phyloP scores from a whole-genome alignment of 2,329 filamentous ascomycete genomes.

The Shiraia bambusicola region DNA sequence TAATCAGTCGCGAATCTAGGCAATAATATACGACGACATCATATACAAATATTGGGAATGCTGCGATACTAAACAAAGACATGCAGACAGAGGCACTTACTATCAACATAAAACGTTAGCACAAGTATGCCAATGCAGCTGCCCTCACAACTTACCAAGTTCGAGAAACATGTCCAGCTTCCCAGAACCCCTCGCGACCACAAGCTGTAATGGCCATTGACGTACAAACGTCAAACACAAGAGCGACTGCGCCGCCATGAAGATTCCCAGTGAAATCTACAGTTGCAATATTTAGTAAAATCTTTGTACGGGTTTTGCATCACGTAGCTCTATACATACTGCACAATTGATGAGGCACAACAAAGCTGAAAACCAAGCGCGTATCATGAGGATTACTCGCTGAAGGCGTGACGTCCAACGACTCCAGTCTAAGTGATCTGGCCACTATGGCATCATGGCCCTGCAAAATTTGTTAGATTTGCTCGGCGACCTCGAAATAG shows the following conservation, averaged over 20 bases:
- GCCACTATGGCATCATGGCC: slow-evolving; percentile 36
- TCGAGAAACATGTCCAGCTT: slow-evolving; percentile 46
- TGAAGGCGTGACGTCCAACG: slow-evolving; percentile 3
- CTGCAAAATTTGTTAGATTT: slow-evolving; percentile 10
- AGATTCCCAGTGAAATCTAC: slow-evolving; percentile 45
- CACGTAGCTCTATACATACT: no score
- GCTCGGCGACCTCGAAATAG: slow-evolving; percentile 1
- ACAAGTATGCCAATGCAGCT: neutral
- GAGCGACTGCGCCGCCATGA: slow-evolving; percentile 56
- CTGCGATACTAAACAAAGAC: slow-evolving; percentile 18
- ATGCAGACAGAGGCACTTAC: slow-evolving; percentile 8
- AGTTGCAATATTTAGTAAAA: no score
- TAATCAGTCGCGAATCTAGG: no score
- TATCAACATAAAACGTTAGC: slow-evolving; percentile 9
- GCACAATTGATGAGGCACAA: slow-evolving; percentile 47
- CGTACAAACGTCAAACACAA: slow-evolving; percentile 59
- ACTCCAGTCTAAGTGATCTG: slow-evolving; percentile 39
- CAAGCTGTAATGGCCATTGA: slow-evolving; percentile 41
- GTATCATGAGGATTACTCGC: slow-evolving; percentile 31
- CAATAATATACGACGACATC: no score
- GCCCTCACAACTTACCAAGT: slow-evolving; percentile 12
- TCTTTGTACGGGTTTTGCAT: no score
- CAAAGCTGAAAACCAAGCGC: slow-evolving; percentile 48
- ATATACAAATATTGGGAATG: no score
- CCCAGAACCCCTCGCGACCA: slow-evolving; percentile 44